A percentile compares a stretch with the other conserved stretches of the same genome.
Evolutionary conservation across 345 rosid species (phyloP).

Genomic region (Syzygium aromaticum): DNA sequence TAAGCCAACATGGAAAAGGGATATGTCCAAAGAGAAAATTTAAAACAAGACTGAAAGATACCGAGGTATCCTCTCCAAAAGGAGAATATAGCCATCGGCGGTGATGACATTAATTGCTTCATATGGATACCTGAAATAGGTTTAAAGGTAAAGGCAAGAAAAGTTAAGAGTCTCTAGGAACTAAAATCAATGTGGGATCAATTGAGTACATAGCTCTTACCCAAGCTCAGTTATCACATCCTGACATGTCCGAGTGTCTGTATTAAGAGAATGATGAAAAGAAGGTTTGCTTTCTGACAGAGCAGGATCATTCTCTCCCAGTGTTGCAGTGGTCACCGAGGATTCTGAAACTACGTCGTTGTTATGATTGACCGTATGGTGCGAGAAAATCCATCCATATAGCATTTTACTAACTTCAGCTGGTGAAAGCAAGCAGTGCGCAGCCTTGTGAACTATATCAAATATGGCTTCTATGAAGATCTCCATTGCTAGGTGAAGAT

Average conservation of each 20-base stretch:
- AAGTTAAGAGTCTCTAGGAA: neutral
- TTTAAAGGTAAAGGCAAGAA: constrained; percentile 2
- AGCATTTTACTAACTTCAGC: constrained; percentile 31
- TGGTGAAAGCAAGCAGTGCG: constrained; percentile 69
- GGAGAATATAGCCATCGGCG: constrained; percentile 89
- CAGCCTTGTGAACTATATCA: constrained; percentile 70
- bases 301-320: constrained; percentile 60
- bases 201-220: constrained; percentile 28
- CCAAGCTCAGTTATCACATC: constrained; percentile 97
- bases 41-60: constrained; percentile 10
- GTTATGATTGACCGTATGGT: constrained; percentile 1
- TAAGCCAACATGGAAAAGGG: constrained; percentile 10
- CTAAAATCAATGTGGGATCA: neutral
- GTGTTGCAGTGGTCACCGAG: constrained; percentile 38
- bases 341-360: constrained; percentile 10
- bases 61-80: constrained; percentile 96
- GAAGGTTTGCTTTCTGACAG: constrained; percentile 38
- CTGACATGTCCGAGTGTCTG: constrained; percentile 89
- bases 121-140: constrained; percentile 62
- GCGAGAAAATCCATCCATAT: constrained; percentile 44
- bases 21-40: constrained; percentile 2
- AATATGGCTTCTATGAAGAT: constrained; percentile 73
- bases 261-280: constrained; percentile 59
- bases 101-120: constrained; percentile 91
- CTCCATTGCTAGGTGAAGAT: constrained; percentile 91